Conservation (phyloP, 2,329 filamentous ascomycete genomes). For the Xylaria digitata region DNA sequence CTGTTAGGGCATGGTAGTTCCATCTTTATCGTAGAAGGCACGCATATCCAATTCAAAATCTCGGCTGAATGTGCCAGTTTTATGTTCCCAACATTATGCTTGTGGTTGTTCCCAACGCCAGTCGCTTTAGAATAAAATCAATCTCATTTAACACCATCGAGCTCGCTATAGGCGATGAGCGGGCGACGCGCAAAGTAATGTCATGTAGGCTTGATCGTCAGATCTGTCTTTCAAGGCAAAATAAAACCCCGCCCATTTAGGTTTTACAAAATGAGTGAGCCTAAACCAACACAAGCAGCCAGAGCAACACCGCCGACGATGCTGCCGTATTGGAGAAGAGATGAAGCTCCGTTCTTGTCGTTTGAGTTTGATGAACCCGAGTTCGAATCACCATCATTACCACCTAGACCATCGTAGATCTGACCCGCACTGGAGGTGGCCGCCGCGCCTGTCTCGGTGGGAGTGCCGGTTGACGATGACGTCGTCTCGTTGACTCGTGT, state of each 20-base stretch:
- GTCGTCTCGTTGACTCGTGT: constrained; percentile 67
- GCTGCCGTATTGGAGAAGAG: constrained; percentile 34
- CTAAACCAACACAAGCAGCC: constrained; percentile 33
- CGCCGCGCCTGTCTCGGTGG: constrained; percentile 52
- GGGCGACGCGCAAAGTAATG: constrained; percentile 1
- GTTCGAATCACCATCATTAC: constrained; percentile 30
- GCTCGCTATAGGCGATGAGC: constrained; percentile 1
- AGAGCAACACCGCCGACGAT: constrained; percentile 32
- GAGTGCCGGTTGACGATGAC: constrained; percentile 54
- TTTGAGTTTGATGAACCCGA: constrained; percentile 22
- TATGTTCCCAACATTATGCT: constrained; percentile 16
- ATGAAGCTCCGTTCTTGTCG: constrained; percentile 29
- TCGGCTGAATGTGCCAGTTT: constrained; percentile 10
- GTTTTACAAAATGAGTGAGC: constrained; percentile 36
- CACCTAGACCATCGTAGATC: constrained; percentile 53
- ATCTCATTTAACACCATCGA: constrained; percentile 5
- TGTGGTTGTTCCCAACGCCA: constrained; percentile 33
- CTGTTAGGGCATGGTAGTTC: not conserved
- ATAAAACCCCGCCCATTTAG: not conserved
- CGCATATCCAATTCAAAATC: constrained; percentile 8
- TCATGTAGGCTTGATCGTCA: not conserved
- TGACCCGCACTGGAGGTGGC: constrained; percentile 48
- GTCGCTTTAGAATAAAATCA: constrained; percentile 29
- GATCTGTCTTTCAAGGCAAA: not conserved
- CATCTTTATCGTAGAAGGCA: constrained; percentile 3